Conservation (phyloP, 2,329 filamentous ascomycete genomes). For the Phoma herbarum region DNA sequence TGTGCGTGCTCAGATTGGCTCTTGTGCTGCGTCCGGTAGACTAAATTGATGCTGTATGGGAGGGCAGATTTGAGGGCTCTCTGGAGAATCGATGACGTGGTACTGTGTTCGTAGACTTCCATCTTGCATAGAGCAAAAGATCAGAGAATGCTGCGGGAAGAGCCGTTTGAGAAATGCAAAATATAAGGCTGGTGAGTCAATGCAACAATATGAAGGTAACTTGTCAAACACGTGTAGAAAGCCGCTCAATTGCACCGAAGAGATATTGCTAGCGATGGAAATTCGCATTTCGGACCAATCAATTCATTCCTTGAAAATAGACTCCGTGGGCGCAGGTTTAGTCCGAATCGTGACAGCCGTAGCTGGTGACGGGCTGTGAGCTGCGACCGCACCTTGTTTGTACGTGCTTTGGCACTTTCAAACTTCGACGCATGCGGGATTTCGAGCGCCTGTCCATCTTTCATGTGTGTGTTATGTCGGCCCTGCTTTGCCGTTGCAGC, state of each 20-base stretch:
- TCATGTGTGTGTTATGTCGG: neutral
- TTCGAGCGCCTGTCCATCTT: neutral
- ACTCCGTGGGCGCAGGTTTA: neutral
- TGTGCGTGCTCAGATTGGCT: conserved; percentile 51
- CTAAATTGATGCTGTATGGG: conserved; percentile 67
- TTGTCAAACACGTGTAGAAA: neutral
- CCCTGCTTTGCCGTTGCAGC: neutral
- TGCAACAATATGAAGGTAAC: neutral
- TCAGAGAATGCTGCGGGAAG: neutral
- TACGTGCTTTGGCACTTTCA: neutral
- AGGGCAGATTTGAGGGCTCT: conserved; percentile 60
- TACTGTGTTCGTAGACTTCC: conserved; percentile 31
- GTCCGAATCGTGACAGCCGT: conserved; percentile 8
- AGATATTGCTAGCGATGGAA: neutral
- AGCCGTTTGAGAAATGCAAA: neutral
- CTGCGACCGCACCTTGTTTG: neutral
- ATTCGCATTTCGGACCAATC: conserved; percentile 13
- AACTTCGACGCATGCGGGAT: neutral
- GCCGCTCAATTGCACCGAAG: neutral
- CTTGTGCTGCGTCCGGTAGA: conserved; percentile 70
- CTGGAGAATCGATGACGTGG: conserved; percentile 60
- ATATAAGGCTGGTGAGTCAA: neutral
- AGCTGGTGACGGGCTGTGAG: neutral
- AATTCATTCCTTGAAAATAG: neutral
- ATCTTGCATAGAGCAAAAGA: neutral